phyloP scores from a whole-genome alignment of 2,329 filamentous ascomycete species.

The Stemphylium beticola region DNA sequence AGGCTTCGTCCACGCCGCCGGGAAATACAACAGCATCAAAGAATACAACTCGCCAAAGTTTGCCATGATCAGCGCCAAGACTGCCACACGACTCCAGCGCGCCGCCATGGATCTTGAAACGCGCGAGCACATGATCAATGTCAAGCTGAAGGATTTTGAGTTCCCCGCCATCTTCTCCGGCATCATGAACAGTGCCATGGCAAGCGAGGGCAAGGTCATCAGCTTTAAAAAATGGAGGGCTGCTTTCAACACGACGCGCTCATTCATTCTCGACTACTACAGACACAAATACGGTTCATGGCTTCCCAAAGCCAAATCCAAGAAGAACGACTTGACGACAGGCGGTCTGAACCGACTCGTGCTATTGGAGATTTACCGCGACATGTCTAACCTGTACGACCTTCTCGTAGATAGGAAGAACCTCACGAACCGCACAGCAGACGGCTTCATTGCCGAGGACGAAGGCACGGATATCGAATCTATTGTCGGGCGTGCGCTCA shows the following conservation, averaged over 20 bases:
- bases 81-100: constrained; percentile 79
- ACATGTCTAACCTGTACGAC: constrained; percentile 88
- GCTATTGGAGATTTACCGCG: constrained; percentile 79
- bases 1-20: constrained; percentile 88
- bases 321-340: constrained; percentile 88
- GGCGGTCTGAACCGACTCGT: constrained; percentile 86
- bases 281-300: constrained; percentile 72
- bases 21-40: constrained; percentile 78
- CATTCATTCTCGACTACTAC: constrained; percentile 74
- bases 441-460: constrained; percentile 66
- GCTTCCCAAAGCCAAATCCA: constrained; percentile 89
- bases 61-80: constrained; percentile 71
- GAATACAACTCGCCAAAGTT: constrained; percentile 73
- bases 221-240: constrained; percentile 84
- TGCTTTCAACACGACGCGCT: constrained; percentile 75
- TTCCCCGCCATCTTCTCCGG: constrained; percentile 90
- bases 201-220: constrained; percentile 75
- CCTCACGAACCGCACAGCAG: constrained; percentile 78
- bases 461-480: constrained; percentile 62
- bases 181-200: constrained; percentile 81
- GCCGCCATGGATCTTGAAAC: constrained; percentile 80
- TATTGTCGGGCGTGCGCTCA: constrained; percentile 68
- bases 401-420: constrained; percentile 80
- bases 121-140: constrained; percentile 72
- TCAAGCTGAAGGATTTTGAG: constrained; percentile 83